Base-by-base conservation (phyloP, 352 stramenopile genomes). In the Lagenidium giganteum region DNA sequence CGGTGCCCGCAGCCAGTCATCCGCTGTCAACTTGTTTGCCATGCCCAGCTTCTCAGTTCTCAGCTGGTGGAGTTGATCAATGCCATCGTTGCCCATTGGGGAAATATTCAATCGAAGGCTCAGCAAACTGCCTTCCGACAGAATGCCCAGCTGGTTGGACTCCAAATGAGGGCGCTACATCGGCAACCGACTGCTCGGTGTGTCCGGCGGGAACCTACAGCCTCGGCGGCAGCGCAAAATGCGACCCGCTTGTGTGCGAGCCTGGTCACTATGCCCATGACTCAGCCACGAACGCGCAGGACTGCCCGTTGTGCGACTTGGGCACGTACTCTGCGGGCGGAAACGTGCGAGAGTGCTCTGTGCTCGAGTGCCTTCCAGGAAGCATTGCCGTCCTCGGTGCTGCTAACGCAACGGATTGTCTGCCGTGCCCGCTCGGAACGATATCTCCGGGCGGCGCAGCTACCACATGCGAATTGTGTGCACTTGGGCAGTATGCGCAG, bases 261-360 rank as follows among this genome's bases (percentile, higher is more conserved):
- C 33, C 56, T 3, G 67, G 67, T 17, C 39, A 58, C 28, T 69
- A 55, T 29, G 51, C 54, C 0, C 47, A 50, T 30, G 51, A 45
- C 21, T 44, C 42, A 23, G 67, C 67, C 4, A 33, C 26, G 12
- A 64, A 38, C 47, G 51, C 21, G 17, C 41, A 52, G 22, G 67
- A 74, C 42, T 74, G 67, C 38, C 44, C 26, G 22, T 35, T 64
- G n/a, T 78, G 67, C 38, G 28, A 43, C 2, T 20, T 52, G 3
- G 67, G 63, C 14, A 67, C 63, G 8, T 78, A 47, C 53, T 78
- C 67, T 3, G 29, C 35, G 4, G 67, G 61, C 17, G 61, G 63
- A 2, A 53, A 47, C 14, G 55, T 41, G 29, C 60, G 28, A 4
- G 45, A 30, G 21, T 78, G 67, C 25, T 28, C 52, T 2, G 31